phyloP scores from a whole-genome alignment of 495 filamentous ascomycete species.

The Neurospora hispaniola region DNA sequence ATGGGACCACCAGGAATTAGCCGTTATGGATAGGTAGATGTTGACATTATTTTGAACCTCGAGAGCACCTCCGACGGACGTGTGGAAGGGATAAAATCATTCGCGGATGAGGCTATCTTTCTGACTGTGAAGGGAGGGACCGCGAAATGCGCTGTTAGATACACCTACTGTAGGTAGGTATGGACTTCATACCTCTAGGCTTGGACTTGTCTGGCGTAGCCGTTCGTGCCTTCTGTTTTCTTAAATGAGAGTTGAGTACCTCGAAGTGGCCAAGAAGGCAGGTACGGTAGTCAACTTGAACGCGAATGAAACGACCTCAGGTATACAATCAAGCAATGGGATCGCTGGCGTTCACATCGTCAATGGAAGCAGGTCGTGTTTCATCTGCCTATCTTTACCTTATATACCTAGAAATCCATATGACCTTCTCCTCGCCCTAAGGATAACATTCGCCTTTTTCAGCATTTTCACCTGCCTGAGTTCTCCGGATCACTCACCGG shows the following conservation, averaged over 20 bases:
- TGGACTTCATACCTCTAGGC: no score
- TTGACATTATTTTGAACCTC: no score
- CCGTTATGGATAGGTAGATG: no score
- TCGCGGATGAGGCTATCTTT: no score
- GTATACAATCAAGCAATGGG: neutral
- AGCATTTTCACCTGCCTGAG: neutral
- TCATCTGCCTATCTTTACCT: neutral
- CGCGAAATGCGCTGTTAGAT: no score
- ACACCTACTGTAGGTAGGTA: no score
- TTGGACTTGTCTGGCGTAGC: neutral
- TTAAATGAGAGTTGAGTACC: neutral
- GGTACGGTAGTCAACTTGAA: no score
- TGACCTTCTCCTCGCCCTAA: neutral
- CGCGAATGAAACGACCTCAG: no score
- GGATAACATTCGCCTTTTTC: neutral
- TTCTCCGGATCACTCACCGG: neutral
- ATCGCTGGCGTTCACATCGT: neutral
- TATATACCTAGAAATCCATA: neutral
- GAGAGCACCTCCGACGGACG: no score
- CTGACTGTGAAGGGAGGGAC: no score
- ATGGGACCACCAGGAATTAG: neutral
- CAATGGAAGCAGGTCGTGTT: neutral
- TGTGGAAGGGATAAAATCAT: no score
- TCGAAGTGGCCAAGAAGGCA: no score
- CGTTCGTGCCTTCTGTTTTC: neutral